These are phyloP conservation scores for Chaetoceros tenuissimus DNA, from an alignment of 108 stramenopile species.

Conservation along the genomic window DNA sequence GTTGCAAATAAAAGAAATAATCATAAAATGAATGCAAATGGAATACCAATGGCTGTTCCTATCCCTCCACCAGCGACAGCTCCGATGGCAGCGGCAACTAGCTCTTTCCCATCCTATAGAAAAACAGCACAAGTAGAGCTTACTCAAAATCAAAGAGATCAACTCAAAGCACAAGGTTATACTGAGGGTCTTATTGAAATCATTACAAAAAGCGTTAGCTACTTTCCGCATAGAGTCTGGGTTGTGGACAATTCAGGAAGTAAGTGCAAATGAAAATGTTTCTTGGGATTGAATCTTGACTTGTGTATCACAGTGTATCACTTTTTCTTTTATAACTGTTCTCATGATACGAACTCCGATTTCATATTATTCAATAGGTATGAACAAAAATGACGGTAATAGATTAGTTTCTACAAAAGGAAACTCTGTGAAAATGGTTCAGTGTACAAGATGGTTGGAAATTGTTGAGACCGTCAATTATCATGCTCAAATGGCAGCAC, in stretches of 20 bases:
- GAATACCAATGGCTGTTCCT: neutral
- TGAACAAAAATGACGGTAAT: neutral
- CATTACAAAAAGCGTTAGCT: conserved; percentile 26
- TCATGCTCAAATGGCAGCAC: conserved; percentile 51
- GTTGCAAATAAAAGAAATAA: neutral
- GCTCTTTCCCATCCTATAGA: neutral
- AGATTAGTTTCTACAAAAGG: conserved; percentile 1
- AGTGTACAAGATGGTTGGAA: conserved; percentile 59
- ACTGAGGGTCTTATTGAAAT: conserved; percentile 51
- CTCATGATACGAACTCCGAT: too few relatives aligned
- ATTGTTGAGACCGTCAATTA: conserved; percentile 49
- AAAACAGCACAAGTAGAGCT: neutral
- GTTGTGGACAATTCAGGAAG: conserved; percentile 65
- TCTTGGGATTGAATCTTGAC: too few relatives aligned
- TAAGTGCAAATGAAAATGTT: too few relatives aligned
- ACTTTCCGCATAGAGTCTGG: conserved; percentile 56
- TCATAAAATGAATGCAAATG: neutral
- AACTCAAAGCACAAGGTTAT: conserved; percentile 44
- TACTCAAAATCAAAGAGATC: neutral
- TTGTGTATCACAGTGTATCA: too few relatives aligned
- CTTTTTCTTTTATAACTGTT: too few relatives aligned
- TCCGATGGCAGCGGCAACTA: neutral
- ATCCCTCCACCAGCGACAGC: neutral
- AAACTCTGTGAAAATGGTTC: conserved; percentile 14
- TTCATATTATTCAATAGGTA: too few relatives aligned